A percentile compares a stretch with the other conserved stretches of the same genome.
Conservation (phyloP, 2,329 filamentous ascomycete genomes). For the Penicillium hordei region DNA sequence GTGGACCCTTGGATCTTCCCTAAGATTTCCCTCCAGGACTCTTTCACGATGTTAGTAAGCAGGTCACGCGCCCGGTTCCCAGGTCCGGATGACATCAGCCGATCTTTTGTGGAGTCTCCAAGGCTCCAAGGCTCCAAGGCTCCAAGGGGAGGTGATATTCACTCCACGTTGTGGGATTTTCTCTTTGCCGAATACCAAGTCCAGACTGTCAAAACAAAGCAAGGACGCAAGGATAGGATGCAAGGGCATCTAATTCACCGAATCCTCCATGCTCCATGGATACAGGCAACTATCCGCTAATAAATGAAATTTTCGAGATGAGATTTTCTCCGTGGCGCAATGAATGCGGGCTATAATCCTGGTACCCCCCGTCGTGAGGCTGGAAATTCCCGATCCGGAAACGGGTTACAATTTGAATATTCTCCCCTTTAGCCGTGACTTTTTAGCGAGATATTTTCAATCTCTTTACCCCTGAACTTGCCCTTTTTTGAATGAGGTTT, state of each 20-base stretch:
- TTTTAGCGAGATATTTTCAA: not conserved
- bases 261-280: not conserved
- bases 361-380: not conserved
- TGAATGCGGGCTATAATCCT: not conserved
- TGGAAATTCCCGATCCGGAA: not conserved
- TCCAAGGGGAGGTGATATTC: not conserved
- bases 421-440: constrained; percentile 8
- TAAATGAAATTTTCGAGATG: not conserved
- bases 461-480: not conserved
- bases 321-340: not conserved
- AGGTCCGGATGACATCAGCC: constrained; percentile 1
- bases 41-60: not conserved
- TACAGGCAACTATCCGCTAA: not conserved
- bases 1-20: no score
- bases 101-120: not conserved
- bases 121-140: no score
- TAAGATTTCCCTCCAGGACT: no score
- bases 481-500: not conserved
- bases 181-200: not conserved
- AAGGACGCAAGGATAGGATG: not conserved
- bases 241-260: not conserved
- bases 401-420: not conserved
- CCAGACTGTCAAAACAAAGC: not conserved
- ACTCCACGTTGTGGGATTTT: not conserved
- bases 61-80: not conserved